Evolutionary conservation across 306 rosid genomes (phyloP), one percentile per base, ranked within the genome.

Genomic region (Pterocarpus macrocarpus): DNA sequence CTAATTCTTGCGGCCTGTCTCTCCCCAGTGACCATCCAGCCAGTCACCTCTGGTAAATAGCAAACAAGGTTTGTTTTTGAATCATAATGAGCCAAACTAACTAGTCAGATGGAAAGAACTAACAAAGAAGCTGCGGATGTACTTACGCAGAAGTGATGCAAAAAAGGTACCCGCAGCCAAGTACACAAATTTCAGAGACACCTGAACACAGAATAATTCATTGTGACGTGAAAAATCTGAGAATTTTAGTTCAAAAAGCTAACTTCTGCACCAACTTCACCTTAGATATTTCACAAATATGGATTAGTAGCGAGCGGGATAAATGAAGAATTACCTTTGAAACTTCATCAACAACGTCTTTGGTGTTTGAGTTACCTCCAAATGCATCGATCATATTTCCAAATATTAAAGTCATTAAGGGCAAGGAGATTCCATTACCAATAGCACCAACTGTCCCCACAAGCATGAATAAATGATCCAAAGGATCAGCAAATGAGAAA

Each of bases 21-120:
- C 81, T 95, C 97, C 38, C 98, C 97, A 4, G 97, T 91, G 71
- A 92, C 85, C 97, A 95, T 90, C 98, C 98, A 95, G 73, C 97
- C 85, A 8, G 92, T 75, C 83, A 94, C 80, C 86, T 94, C 97
- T 92, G 88, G 16, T 75, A 77, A 57, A 71, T 35, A 77, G 22
- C 9, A 83, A 87, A 71, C 35, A 75, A 1, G 43, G 45, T 36
- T 35, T 45, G 34, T 63, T 77, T 70, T 36, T 49, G 3, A 43
- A 49, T 71, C 69, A 80, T 22, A 52, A 63, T 17, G 32, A 64
- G 17, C 59, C 64, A 77, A 38, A 77, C 12, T 8, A 66, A 49
- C 3, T 32, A 14, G 35, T 65, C 62, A 49, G 67, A 76, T 69
- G 17, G n/a, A 39, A 84, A 72, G 63, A 66, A 74, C 63, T 32